Percentiles rank a stretch among this genome's conserved stretches.
Conservation (phyloP, 2,329 filamentous ascomycete genomes). For the Trichoderma sp. region DNA sequence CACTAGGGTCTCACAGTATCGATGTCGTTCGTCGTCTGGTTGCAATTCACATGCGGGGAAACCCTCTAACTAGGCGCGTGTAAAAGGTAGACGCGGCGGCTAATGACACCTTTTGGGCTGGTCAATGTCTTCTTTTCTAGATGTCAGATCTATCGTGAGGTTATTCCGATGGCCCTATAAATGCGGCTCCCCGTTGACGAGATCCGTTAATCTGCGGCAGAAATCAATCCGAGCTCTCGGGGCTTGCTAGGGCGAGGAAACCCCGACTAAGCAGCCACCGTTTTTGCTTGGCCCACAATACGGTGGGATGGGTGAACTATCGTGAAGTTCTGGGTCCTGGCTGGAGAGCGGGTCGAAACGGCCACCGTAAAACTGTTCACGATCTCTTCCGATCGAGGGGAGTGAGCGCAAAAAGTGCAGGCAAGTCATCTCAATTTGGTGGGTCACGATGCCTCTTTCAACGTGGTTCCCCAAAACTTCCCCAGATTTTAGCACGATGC, state of each 20-base stretch:
- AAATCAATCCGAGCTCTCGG: slow-evolving; percentile 14
- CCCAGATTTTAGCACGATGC: slow-evolving; percentile 8
- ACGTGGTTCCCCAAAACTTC: slow-evolving; percentile 40
- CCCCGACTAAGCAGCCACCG: slow-evolving; percentile 1
- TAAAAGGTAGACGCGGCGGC: background rate
- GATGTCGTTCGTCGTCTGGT: background rate
- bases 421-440: background rate
- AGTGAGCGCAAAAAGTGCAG: slow-evolving; percentile 4
- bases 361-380: slow-evolving; percentile 22
- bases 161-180: background rate
- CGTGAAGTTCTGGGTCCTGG: background rate
- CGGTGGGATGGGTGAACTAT: slow-evolving; percentile 5
- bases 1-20: background rate
- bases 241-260: slow-evolving; percentile 1
- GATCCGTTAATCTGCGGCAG: background rate
- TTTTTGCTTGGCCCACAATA: slow-evolving; percentile 12
- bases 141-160: background rate
- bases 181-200: background rate
- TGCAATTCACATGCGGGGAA: background rate
- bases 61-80: background rate
- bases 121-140: background rate
- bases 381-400: slow-evolving; percentile 18
- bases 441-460: slow-evolving; percentile 31
- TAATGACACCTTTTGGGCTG: background rate
- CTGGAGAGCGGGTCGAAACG: background rate